phyloP scores from a whole-genome alignment of 768 basidiomycete species.

The Cyclocybe aegerita region DNA sequence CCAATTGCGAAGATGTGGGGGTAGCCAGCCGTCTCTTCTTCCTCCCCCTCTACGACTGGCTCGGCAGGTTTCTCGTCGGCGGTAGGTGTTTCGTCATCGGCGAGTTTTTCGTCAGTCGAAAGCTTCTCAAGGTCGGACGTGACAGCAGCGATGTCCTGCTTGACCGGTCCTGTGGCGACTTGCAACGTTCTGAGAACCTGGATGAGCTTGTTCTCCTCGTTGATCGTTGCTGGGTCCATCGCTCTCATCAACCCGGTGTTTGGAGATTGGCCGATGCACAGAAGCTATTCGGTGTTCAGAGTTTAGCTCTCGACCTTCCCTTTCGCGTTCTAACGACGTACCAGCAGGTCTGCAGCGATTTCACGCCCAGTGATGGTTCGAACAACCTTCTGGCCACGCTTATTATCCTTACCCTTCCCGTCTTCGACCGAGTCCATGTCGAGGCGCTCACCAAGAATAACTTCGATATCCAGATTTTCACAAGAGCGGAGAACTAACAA shows the following conservation, averaged over 20 bases:
- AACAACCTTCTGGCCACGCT: slow-evolving; percentile 32
- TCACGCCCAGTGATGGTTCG: slow-evolving; percentile 49
- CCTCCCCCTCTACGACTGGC: too few species aligned
- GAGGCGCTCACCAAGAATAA: slow-evolving; percentile 55
- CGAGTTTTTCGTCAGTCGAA: slow-evolving; percentile 11
- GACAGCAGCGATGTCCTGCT: slow-evolving; percentile 6
- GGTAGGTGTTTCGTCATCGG: neutral
- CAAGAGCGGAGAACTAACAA: slow-evolving; percentile 35
- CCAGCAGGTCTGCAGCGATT: slow-evolving; percentile 53
- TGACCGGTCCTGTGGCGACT: slow-evolving; percentile 28
- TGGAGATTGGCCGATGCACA: slow-evolving; percentile 62
- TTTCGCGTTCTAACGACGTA: slow-evolving; percentile 24
- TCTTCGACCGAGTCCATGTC: slow-evolving; percentile 38
- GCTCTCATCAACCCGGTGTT: slow-evolving; percentile 47
- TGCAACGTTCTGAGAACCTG: slow-evolving; percentile 55
- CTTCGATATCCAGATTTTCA: slow-evolving; percentile 41
- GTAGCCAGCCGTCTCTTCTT: slow-evolving; percentile 31
- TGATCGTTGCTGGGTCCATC: slow-evolving; percentile 41
- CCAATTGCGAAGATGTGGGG: slow-evolving; percentile 62
- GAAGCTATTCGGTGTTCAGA: slow-evolving; percentile 32
- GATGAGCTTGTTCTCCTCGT: slow-evolving; percentile 35
- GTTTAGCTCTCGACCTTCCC: neutral
- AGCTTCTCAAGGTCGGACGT: slow-evolving; percentile 20
- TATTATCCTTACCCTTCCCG: slow-evolving; percentile 23
- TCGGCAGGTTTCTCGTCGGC: neutral